These are phyloP conservation scores for Neoascochyta sp. DNA, from an alignment of 2,329 filamentous ascomycete species.

Conservation along the genomic window DNA sequence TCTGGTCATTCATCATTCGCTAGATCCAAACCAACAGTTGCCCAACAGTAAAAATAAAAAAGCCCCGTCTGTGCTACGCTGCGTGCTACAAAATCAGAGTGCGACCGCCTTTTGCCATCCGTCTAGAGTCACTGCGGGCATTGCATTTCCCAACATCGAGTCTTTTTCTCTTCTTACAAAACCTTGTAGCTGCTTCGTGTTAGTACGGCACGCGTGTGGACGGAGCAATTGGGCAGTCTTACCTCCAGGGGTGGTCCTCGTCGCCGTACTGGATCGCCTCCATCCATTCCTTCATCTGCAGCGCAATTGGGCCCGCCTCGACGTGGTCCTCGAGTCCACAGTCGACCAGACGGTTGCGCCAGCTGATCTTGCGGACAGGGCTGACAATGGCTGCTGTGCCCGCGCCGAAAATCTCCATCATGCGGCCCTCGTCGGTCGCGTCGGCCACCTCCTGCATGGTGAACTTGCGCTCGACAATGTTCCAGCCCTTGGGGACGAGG, in stretches of 20 bases:
- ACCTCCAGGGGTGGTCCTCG: conserved; percentile 81
- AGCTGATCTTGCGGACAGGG: conserved; percentile 84
- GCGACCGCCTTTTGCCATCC: too few relatives aligned
- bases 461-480: conserved; percentile 81
- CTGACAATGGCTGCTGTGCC: conserved; percentile 93
- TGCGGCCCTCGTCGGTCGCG: conserved; percentile 75
- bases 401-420: conserved; percentile 90
- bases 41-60: too few relatives aligned
- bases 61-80: too few relatives aligned
- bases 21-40: too few relatives aligned
- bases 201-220: conserved; percentile 11
- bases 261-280: conserved; percentile 94
- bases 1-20: too few relatives aligned
- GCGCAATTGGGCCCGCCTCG: conserved; percentile 83
- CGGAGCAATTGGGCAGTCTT: conserved; percentile 34
- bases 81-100: too few relatives aligned
- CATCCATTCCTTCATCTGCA: conserved; percentile 93
- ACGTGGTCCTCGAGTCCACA: conserved; percentile 77
- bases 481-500: conserved; percentile 82
- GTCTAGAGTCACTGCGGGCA: neutral
- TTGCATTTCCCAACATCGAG: neutral
- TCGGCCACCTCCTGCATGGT: conserved; percentile 83
- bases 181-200: conserved; percentile 29
- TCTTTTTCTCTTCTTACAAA: conserved; percentile 3
- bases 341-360: conserved; percentile 75